Evolutionary conservation across 768 basidiomycete species (phyloP), one percentile per base, ranked within the genome.

Genomic region (Kwoniella pini): DNA sequence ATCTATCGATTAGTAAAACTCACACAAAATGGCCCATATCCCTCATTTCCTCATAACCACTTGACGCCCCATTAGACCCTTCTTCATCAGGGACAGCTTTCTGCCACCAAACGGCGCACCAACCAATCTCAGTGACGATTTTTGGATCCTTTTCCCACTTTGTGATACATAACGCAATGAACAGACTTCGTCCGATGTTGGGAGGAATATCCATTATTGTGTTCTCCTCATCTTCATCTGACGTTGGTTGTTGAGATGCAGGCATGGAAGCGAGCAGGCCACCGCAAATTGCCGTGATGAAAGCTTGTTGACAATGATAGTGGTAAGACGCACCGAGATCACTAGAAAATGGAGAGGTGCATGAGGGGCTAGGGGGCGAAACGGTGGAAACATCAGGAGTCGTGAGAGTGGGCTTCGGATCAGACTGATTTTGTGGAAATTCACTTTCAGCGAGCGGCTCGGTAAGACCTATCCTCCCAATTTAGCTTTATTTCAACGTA

Each of bases 21-120:
- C 42, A 78, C 77, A 73, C 66, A 63, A 54, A 71, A 63, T 75
- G 74, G 0, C 71, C 77, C 12, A 51, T 38, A 33, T 75, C 74
- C 17, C 58, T 48, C 56, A 61, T 66, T 39, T 71, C 66, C 44
- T 72, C 70, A 57, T 62, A 70, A n/a, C 21, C 24, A 26, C 39
- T 49, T 54, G 13, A 30, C n/a, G 19, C 30, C 57, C 58, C 52
- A 19, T 12, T 21, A n/a, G n/a, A n/a, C n/a, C n/a, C n/a, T n/a
- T n/a, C n/a, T n/a, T n/a, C n/a, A 10, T 24, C 52, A 3, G 31
- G 27, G 31, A 63, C 12, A 15, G 38, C 55, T 45, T 65, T 42
- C 36, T 77, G 71, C 62, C 67, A 76, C 71, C 69, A 76, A 10
- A 57, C 59, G 2, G 69, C 71, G 11, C 71, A 64, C 68, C 68